Base-by-base conservation (phyloP, 257 asterid species). In the Echium plantagineum region DNA sequence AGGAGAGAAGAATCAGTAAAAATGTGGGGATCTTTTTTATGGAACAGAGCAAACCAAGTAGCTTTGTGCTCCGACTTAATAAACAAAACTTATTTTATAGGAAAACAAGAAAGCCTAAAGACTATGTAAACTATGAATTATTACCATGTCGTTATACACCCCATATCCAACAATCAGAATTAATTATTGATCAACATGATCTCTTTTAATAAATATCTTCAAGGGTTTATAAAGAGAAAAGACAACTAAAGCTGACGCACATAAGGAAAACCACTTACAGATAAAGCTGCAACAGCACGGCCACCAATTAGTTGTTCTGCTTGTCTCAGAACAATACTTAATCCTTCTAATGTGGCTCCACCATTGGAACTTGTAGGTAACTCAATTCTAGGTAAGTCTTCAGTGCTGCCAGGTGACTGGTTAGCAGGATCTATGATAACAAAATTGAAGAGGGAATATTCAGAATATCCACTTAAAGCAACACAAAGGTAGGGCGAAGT, bases 251-350 rank as follows among this genome's bases (percentile, higher is more conserved):
- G 47, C 26, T 28, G 32, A 28, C 30, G 42, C 38, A 15, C 7
- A 20, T 31, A 5, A 18, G 46, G 24, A 54, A 51, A 70, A 66
- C 19, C 38, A 65, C 99, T 74, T 80, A 93, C 99, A 78, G 95
- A 81, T 79, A 93, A 72, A 56, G 96, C 89, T 26, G 85, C 81
- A 66, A 72, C 68, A n/a, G 79, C 83, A 65, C 80, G 94, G 58
- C 78, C 82, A 65, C 81, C 75, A 66, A 93, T 81, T 64, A 93
- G 96, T 53, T 72, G 80, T 22, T 84, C 86, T 59, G 85, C 82
- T 47, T 77, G 94, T 70, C 63, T 81, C 56, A 89, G 51, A 63
- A 85, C 86, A 58, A 56, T 73, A 78, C 80, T 74, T 72, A 93
- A 76, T 57, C 86, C 87, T 64, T 89, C 95, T 3, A 83, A 77